Evolutionary conservation across 257 asterid genomes (phyloP).

Genomic region (Ophiorrhiza pumila): DNA sequence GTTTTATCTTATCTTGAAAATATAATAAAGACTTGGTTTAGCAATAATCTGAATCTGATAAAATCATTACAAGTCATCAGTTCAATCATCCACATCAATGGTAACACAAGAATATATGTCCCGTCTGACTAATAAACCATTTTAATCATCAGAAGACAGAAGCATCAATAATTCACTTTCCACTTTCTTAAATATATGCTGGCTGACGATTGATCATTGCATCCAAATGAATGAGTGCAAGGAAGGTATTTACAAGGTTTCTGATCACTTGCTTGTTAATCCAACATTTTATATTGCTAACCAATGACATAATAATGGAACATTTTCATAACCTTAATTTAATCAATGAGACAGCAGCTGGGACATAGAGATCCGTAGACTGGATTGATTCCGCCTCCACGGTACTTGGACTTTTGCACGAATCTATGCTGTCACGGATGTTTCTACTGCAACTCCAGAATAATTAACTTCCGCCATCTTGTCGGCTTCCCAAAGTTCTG

Average conservation of each 20-base stretch:
- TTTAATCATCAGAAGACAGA: not conserved
- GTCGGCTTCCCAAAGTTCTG: slow-evolving; percentile 81
- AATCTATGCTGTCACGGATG: slow-evolving; percentile 75
- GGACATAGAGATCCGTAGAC: slow-evolving; percentile 21
- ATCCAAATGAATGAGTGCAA: not conserved
- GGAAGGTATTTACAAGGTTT: slow-evolving; percentile 17
- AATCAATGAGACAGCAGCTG: slow-evolving; percentile 11
- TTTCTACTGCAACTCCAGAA: slow-evolving; percentile 75
- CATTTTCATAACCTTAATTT: slow-evolving; percentile 31
- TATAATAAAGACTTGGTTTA: not conserved
- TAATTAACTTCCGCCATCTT: slow-evolving; percentile 55
- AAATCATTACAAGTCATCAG: not conserved
- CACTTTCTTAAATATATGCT: not conserved
- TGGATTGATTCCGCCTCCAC: slow-evolving; percentile 9
- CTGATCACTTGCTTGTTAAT: slow-evolving; percentile 17
- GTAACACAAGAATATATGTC: not conserved
- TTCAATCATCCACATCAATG: not conserved
- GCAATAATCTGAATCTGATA: not conserved
- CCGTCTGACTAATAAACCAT: not conserved
- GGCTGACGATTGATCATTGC: not conserved
- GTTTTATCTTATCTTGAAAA: not conserved
- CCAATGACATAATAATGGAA: slow-evolving; percentile 25
- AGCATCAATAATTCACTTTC: not conserved
- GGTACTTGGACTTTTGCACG: slow-evolving; percentile 7
- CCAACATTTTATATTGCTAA: slow-evolving; percentile 21